Evolutionary conservation across 768 basidiomycete genomes (phyloP), one percentile per base, ranked within the genome.

Genomic region (Chiua virens): DNA sequence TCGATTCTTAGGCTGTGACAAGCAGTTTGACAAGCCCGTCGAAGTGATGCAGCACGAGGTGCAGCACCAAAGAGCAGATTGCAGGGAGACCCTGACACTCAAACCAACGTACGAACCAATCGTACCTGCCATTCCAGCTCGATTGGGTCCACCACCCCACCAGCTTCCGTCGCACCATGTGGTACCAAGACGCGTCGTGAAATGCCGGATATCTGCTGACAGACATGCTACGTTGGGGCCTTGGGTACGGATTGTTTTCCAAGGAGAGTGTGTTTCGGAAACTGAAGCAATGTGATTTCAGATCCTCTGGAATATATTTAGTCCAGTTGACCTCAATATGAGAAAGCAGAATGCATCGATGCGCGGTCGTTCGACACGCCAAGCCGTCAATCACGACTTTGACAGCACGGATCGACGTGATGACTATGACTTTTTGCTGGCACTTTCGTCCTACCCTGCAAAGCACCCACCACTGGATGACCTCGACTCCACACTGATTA

Each of bases 381-480:
- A 56, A 38, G 35, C 35, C 22, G 56, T 22, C 40, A 45, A 57
- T 30, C 57, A 56, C 21, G 54, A 61, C 41, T 27, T 27, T 22
- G 36, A 55, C 17, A 38, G n/a, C 36, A 15, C 30, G n/a, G 55
- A 64, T 55, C 60, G 65, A 23, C 63, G 56, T 5, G 73, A 78
- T 47, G 75, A 79, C 48, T 85, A 83, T 55, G 81, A 82, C 54
- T 82, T 80, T 60, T 54, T 83, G 49, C 65, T 60, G 32, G 67
- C 70, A 38, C 67, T 73, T 43, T 72, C 79, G 23, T 70, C 70
- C 7, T 65, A 72, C 37, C 75, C 73, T 51, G 75, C 72, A 27
- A 73, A 72, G 56, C 58, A 74, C 20, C 63, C 68, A 23, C 69
- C 68, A 32, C 59, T 80, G 51, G 73, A 72, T 21, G 75, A 81